Evolutionary conservation across 192 early-diverging fungal species (phyloP).

Genomic region (Rhizophagus clarus): DNA sequence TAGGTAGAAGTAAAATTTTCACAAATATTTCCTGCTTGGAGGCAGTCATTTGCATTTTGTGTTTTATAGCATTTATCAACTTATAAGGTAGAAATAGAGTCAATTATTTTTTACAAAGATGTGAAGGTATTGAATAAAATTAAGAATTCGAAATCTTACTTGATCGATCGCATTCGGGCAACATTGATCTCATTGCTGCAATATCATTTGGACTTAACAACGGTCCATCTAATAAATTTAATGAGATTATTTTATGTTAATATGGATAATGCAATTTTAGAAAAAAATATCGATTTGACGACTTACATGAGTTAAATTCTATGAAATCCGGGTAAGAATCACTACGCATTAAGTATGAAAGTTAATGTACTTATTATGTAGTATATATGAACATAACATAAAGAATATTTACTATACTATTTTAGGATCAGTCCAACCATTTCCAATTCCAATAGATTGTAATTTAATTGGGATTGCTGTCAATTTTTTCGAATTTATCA

Average conservation of each 20-base stretch:
- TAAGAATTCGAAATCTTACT: not conserved
- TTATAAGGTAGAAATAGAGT: not conserved
- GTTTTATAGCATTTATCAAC: conserved; percentile 14
- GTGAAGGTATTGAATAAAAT: not conserved
- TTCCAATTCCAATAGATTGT: conserved; percentile 56
- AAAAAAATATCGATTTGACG: too few species aligned
- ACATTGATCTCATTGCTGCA: conserved; percentile 40
- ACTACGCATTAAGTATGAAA: conserved; percentile 5
- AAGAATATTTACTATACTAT: conserved; percentile 46
- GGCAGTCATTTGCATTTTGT: conserved; percentile 25
- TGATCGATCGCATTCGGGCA: conserved; percentile 22
- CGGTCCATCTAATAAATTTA: conserved; percentile 39
- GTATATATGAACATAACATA: too few species aligned
- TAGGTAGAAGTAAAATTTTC: not conserved
- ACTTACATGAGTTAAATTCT: conserved; percentile 38
- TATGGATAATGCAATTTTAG: too few species aligned
- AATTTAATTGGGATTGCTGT: conserved; percentile 40
- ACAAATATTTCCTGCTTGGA: conserved; percentile 42
- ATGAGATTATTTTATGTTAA: too few species aligned
- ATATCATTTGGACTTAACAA: conserved; percentile 49
- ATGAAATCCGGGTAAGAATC: conserved; percentile 39
- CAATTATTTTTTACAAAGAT: conserved; percentile 1
- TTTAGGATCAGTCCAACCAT: conserved; percentile 54
- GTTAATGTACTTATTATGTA: too few species aligned
- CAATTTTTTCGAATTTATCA: not conserved